Conservation (phyloP, 176 grass and related monocot genomes). For the Oryza nivara region DNA sequence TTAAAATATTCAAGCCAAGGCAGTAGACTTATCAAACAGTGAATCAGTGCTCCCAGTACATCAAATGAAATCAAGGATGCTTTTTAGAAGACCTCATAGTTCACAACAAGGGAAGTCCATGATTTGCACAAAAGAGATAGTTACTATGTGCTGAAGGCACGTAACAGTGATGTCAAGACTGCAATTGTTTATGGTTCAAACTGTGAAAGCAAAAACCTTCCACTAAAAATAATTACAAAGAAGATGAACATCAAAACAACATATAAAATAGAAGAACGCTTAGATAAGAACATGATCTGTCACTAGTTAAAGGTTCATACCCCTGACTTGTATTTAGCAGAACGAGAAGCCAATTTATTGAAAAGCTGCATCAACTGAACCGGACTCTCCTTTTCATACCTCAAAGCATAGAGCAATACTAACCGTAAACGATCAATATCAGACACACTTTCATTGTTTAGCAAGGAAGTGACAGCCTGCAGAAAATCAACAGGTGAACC, state of each 20-base stretch:
- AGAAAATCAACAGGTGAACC: slow-evolving; percentile 38
- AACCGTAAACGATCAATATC: slow-evolving; percentile 85
- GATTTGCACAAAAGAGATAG: neutral
- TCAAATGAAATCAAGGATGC: neutral
- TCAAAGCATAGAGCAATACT: slow-evolving; percentile 91
- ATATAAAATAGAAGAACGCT: slow-evolving; percentile 33
- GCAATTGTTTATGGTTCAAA: slow-evolving; percentile 21
- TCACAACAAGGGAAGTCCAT: neutral
- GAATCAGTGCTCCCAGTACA: neutral
- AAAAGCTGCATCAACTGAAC: slow-evolving; percentile 99
- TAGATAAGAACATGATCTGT: slow-evolving; percentile 18
- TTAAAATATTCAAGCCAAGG: neutral
- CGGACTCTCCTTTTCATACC: slow-evolving; percentile 98
- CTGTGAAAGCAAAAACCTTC: neutral
- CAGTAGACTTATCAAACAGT: neutral
- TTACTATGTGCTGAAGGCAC: slow-evolving; percentile 21
- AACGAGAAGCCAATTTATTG: slow-evolving; percentile 94
- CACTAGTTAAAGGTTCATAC: slow-evolving; percentile 57
- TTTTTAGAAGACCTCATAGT: slow-evolving; percentile 16
- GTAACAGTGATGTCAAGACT: neutral
- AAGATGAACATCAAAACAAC: neutral
- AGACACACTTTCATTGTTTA: slow-evolving; percentile 92
- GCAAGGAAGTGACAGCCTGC: slow-evolving; percentile 81
- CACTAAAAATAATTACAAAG: neutral
- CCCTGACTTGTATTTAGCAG: slow-evolving; percentile 96